Conservation (phyloP, 495 filamentous ascomycete genomes). For the Tuber brumale region DNA sequence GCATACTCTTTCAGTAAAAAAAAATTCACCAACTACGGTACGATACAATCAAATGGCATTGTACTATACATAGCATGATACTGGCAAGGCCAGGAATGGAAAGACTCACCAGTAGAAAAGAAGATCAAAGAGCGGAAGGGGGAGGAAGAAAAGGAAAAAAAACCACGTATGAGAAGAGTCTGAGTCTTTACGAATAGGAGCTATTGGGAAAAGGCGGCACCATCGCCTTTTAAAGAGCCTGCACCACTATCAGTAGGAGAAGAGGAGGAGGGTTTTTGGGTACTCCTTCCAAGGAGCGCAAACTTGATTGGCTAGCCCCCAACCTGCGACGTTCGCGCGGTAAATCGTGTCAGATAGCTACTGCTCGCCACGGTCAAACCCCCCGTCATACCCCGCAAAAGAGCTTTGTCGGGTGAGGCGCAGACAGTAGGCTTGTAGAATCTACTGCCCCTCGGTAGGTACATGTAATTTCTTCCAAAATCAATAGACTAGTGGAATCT, state of each 20-base stretch:
- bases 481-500: not conserved
- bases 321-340: constrained; percentile 28
- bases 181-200: constrained; percentile 9
- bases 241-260: not conserved
- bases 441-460: not conserved
- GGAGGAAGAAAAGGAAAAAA: constrained; percentile 12
- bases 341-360: constrained; percentile 29
- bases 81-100: not conserved
- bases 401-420: constrained; percentile 22
- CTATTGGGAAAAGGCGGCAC: constrained; percentile 18
- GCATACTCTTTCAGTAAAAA: constrained; percentile 11
- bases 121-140: constrained; percentile 10
- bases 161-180: constrained; percentile 21
- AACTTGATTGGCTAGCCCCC: constrained; percentile 20
- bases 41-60: constrained; percentile 18
- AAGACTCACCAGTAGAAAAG: constrained; percentile 23
- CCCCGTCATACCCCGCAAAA: constrained; percentile 20
- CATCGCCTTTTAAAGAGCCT: constrained; percentile 28
- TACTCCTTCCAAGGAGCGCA: constrained; percentile 10
- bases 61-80: not conserved
- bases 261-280: constrained; percentile 3
- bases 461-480: not conserved
- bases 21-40: not conserved
- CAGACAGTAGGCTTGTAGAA: constrained; percentile 3
- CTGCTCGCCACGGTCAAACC: constrained; percentile 13